phyloP scores from a whole-genome alignment of 768 basidiomycete genomes.

The Trametes cinnabarina region DNA sequence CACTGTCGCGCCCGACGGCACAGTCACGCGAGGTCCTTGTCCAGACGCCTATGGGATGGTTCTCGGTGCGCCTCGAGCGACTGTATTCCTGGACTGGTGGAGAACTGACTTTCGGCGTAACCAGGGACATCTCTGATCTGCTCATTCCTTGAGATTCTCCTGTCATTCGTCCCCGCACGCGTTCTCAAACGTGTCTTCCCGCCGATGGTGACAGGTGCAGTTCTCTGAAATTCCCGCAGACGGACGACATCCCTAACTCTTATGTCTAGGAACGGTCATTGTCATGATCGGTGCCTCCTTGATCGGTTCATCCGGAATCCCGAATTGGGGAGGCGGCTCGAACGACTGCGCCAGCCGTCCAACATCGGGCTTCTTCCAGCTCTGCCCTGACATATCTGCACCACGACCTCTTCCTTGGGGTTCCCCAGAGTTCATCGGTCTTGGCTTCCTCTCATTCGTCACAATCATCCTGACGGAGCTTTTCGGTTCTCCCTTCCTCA shows the following conservation, averaged over 20 bases:
- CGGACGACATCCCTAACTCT: neutral
- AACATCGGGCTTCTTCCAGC: constrained; percentile 58
- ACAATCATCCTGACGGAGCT: constrained; percentile 77
- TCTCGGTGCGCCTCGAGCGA: constrained; percentile 45
- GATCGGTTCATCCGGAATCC: constrained; percentile 69
- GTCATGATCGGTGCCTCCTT: constrained; percentile 78
- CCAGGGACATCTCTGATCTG: constrained; percentile 75
- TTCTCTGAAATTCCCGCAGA: neutral
- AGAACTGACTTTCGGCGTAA: neutral
- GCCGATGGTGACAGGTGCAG: constrained; percentile 68
- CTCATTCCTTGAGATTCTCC: constrained; percentile 74
- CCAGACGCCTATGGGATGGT: constrained; percentile 81
- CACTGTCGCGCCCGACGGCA: constrained; percentile 55
- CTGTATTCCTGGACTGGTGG: neutral
- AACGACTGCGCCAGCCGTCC: constrained; percentile 67
- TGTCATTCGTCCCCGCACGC: constrained; percentile 71
- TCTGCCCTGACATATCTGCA: constrained; percentile 71
- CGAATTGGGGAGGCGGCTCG: constrained; percentile 83
- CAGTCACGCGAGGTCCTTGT: constrained; percentile 56
- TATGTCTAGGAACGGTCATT: constrained; percentile 64
- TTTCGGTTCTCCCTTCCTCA: constrained; percentile 83
- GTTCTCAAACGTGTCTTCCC: constrained; percentile 69
- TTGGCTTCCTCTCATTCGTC: constrained; percentile 81
- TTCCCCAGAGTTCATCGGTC: constrained; percentile 78
- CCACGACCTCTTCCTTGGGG: constrained; percentile 79